Conservation (phyloP, 129 eudicot genomes). For the Artemisia argyi region DNA sequence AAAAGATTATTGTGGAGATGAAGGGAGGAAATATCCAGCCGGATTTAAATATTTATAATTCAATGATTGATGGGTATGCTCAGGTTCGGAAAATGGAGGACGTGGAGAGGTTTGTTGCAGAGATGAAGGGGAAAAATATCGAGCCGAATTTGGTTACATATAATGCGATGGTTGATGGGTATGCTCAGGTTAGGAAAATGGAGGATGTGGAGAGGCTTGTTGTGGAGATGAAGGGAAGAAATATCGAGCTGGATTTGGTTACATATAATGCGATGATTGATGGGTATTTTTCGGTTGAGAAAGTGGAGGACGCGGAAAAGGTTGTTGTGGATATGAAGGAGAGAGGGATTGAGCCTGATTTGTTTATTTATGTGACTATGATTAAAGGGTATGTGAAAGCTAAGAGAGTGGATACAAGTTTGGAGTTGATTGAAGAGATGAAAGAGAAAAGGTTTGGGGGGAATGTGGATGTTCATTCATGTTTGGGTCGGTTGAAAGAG, state of each 20-base stretch:
- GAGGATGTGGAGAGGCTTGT: constrained; percentile 52
- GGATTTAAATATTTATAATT: constrained; percentile 59
- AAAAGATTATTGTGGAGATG: constrained; percentile 67
- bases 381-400: constrained; percentile 33
- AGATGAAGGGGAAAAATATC: constrained; percentile 23
- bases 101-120: constrained; percentile 37
- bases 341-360: constrained; percentile 28
- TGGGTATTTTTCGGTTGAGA: constrained; percentile 21
- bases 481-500: too few relatives aligned
- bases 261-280: constrained; percentile 32
- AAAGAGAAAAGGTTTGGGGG: too few relatives aligned
- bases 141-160: constrained; percentile 29
- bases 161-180: constrained; percentile 60
- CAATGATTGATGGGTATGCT: constrained; percentile 73
- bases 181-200: constrained; percentile 44
- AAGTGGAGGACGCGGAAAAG: constrained; percentile 24
- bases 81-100: constrained; percentile 49
- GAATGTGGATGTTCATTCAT: too few relatives aligned
- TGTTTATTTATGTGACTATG: constrained; percentile 27
- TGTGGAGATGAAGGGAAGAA: constrained; percentile 26
- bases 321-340: constrained; percentile 29
- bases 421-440: too few relatives aligned
- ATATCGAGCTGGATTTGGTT: constrained; percentile 15
- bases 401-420: too few relatives aligned
- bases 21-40: constrained; percentile 61